A percentile compares a stretch with the other conserved stretches of the same genome.
Evolutionary conservation across 2,329 filamentous ascomycete genomes (phyloP).

Genomic region (Apiospora kogelbergensis): DNA sequence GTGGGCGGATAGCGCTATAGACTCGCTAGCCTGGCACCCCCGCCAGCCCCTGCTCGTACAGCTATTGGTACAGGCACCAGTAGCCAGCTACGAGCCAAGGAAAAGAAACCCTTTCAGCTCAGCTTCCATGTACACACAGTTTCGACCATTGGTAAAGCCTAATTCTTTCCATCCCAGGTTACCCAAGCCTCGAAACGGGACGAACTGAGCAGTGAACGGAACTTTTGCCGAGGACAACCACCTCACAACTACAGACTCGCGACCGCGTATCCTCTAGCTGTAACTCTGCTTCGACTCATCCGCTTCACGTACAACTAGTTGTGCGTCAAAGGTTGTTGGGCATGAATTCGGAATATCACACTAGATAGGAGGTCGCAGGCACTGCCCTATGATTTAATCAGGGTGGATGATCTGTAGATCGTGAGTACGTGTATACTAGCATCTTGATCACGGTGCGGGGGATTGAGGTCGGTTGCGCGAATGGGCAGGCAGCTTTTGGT

Average conservation of each 20-base stretch:
- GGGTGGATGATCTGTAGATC: conserved; percentile 12
- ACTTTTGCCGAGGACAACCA: neutral
- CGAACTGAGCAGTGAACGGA: neutral
- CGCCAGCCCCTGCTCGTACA: neutral
- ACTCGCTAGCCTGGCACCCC: neutral
- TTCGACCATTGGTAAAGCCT: neutral
- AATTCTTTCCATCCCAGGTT: neutral
- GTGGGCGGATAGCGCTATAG: conserved; percentile 10
- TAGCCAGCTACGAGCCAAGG: neutral
- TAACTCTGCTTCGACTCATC: conserved; percentile 1
- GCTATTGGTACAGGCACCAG: too few species aligned
- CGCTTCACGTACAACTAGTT: neutral
- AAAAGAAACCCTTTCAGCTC: neutral
- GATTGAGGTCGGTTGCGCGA: neutral
- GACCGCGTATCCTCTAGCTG: neutral
- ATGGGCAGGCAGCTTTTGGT: neutral
- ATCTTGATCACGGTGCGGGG: conserved; percentile 3
- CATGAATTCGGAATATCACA: neutral
- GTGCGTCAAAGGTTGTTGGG: too few species aligned
- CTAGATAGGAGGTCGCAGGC: neutral
- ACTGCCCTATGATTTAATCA: conserved; percentile 8
- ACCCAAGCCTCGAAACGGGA: neutral
- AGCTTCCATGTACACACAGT: neutral
- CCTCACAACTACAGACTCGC: neutral
- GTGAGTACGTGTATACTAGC: neutral